phyloP scores from a whole-genome alignment of 1,284 basidiomycete species.

The Sphaerobolus stellatus region DNA sequence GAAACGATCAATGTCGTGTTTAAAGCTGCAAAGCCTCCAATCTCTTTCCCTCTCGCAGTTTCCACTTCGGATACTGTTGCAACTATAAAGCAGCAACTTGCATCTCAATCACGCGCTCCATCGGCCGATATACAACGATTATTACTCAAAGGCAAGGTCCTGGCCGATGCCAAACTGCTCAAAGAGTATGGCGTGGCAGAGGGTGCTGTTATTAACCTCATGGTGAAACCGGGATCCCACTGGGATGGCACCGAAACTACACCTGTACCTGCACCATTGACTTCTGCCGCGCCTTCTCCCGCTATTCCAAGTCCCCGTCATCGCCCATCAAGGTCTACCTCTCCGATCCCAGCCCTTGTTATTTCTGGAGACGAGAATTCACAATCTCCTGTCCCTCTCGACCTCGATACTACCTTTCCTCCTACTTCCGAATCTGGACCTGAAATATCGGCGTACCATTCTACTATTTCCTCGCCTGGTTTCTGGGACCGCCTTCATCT shows the following conservation, averaged over 20 bases:
- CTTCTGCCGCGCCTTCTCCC: constrained; percentile 17
- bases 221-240: constrained; percentile 73
- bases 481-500: constrained; percentile 73
- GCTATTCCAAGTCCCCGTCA: constrained; percentile 1
- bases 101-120: constrained; percentile 61
- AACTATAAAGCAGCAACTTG: constrained; percentile 72
- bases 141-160: constrained; percentile 88
- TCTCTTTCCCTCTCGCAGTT: constrained; percentile 67
- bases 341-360: constrained; percentile 63
- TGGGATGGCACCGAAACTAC: constrained; percentile 56
- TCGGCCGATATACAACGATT: constrained; percentile 77
- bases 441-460: constrained; percentile 59
- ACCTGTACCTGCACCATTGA: constrained; percentile 14
- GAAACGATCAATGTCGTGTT: constrained; percentile 71
- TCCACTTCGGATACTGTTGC: constrained; percentile 77
- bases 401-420: constrained; percentile 55
- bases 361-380: constrained; percentile 46
- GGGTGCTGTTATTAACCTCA: constrained; percentile 78
- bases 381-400: constrained; percentile 61
- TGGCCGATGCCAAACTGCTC: constrained; percentile 82
- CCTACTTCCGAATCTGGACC: constrained; percentile 42
- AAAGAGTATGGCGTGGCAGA: constrained; percentile 84
- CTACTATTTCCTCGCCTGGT: constrained; percentile 62
- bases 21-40: constrained; percentile 88
- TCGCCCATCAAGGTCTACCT: too few species aligned